Conservation (phyloP, 768 basidiomycete genomes). For the Pulveroboletus sp. region DNA sequence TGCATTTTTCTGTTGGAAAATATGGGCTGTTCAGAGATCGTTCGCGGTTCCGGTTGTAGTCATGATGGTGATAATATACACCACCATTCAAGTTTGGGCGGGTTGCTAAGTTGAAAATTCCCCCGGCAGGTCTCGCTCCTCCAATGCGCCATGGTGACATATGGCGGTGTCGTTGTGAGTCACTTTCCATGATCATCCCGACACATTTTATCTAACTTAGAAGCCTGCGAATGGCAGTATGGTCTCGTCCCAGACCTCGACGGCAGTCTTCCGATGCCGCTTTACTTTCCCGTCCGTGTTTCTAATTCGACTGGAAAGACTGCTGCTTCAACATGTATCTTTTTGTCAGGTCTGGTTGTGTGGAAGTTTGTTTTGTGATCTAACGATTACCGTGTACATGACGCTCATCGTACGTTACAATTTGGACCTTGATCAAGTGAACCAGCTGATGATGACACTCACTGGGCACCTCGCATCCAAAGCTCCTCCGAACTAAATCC, state of each 20-base stretch:
- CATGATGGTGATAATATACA: too few species aligned
- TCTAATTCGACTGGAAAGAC: neutral
- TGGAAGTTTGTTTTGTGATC: slow-evolving; percentile 5
- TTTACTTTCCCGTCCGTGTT: slow-evolving; percentile 4
- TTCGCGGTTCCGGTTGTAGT: neutral
- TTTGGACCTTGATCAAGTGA: too few species aligned
- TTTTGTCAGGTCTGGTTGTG: neutral
- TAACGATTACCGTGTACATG: neutral
- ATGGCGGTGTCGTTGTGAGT: too few species aligned
- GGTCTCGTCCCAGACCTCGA: slow-evolving; percentile 8
- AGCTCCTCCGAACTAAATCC: too few species aligned
- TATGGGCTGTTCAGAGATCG: slow-evolving; percentile 1
- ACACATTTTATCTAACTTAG: too few species aligned
- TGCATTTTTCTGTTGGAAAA: slow-evolving; percentile 10
- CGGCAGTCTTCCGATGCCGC: neutral
- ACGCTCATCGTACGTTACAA: neutral
- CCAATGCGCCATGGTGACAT: too few species aligned
- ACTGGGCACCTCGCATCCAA: too few species aligned
- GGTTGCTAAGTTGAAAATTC: too few species aligned
- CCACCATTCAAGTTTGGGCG: too few species aligned
- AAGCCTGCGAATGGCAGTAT: neutral
- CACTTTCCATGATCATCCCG: too few species aligned
- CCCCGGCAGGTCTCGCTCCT: too few species aligned
- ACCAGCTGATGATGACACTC: too few species aligned
- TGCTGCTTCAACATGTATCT: neutral